Conservation (phyloP, 345 rosid species). For the Lepidium sativum region DNA sequence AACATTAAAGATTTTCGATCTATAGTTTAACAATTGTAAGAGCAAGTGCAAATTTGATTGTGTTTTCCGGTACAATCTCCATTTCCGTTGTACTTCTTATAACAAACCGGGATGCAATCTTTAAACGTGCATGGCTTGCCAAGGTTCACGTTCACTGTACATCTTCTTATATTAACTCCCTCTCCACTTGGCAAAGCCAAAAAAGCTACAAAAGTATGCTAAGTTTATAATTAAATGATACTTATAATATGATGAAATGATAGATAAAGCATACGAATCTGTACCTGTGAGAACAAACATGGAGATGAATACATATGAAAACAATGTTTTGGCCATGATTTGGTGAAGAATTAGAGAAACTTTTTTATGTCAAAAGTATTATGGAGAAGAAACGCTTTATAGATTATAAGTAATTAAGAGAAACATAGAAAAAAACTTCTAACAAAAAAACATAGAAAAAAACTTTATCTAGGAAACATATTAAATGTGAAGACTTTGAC, state of each 20-base stretch:
- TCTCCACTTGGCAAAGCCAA: neutral
- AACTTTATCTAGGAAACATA: neutral
- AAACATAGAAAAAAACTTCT: neutral
- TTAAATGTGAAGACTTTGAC: neutral
- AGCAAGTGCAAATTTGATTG: neutral
- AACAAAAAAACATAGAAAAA: no score
- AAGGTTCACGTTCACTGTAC: neutral
- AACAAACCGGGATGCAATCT: constrained; percentile 3
- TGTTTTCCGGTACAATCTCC: neutral
- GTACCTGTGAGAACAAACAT: neutral
- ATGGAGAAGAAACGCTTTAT: neutral
- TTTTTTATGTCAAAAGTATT: neutral
- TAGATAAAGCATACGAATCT: neutral
- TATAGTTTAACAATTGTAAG: neutral
- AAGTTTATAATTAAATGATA: no score
- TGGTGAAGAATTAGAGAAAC: neutral
- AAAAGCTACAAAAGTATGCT: neutral
- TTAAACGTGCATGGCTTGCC: constrained; percentile 7
- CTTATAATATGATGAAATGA: no score
- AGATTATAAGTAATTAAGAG: neutral
- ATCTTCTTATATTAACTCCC: neutral
- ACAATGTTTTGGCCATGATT: neutral
- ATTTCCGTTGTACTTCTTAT: neutral
- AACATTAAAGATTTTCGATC: neutral
- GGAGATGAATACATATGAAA: neutral